These are phyloP conservation scores for Centrapalus pauciflorus DNA, from an alignment of 129 eudicot species.

Conservation along the genomic window DNA sequence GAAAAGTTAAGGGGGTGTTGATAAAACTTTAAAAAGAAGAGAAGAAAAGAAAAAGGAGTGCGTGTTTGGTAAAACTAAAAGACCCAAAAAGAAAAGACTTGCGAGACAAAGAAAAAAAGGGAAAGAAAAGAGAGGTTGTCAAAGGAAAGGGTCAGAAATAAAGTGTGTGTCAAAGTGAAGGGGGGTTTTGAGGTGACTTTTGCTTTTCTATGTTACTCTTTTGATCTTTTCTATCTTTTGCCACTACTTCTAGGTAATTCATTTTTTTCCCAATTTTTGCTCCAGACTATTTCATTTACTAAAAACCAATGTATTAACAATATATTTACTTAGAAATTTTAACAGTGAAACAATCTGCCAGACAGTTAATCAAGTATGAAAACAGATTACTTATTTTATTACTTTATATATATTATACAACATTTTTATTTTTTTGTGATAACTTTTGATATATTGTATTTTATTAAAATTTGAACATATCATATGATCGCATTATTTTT, in stretches of 20 bases:
- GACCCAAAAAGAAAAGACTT: slow-evolving; percentile 45
- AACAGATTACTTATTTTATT: too few relatives aligned
- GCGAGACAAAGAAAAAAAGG: slow-evolving; percentile 39
- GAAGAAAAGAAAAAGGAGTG: slow-evolving; percentile 22
- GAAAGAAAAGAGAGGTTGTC: slow-evolving; percentile 31
- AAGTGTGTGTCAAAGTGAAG: slow-evolving; percentile 39
- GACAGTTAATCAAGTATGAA: too few relatives aligned
- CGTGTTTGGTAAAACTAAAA: slow-evolving; percentile 33
- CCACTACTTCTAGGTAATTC: background rate
- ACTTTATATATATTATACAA: too few relatives aligned
- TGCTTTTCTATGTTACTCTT: slow-evolving; percentile 18
- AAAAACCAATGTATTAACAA: too few relatives aligned
- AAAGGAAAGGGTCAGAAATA: slow-evolving; percentile 39
- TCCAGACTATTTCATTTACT: background rate
- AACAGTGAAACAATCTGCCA: too few relatives aligned
- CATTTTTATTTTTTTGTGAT: too few relatives aligned
- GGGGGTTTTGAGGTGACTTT: slow-evolving; percentile 37
- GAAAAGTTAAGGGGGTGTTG: slow-evolving; percentile 21
- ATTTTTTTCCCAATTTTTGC: slow-evolving; percentile 7
- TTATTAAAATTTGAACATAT: too few relatives aligned
- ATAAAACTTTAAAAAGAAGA: slow-evolving; percentile 33
- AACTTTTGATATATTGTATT: too few relatives aligned
- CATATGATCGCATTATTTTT: too few relatives aligned
- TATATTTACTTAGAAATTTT: too few relatives aligned
- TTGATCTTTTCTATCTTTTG: background rate